Evolutionary conservation across 2,329 filamentous ascomycete genomes (phyloP), one percentile per base, ranked within the genome.

Genomic region (Cordyceps tenuipes): DNA sequence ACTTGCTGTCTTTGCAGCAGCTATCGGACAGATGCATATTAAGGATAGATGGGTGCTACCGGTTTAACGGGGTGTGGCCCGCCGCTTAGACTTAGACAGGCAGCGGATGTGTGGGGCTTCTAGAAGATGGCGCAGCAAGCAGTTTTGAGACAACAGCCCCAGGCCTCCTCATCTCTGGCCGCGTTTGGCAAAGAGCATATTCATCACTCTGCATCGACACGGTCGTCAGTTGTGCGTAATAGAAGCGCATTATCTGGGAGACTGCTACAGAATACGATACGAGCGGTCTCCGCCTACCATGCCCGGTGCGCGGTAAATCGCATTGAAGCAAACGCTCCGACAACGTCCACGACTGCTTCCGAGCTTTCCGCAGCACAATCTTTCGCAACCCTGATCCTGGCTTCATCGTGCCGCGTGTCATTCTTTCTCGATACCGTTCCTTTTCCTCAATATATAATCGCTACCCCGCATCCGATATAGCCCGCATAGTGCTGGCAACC

Each of bases 301-400:
- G 36, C 34, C 34, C 21, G 52, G 39, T 17, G 26, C 39, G 26
- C 34, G 21, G 31, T 51, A 34, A 49, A 49, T 34, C 46, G n/a
- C 36, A 36, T 48, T 29, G 13, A 29, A 26, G 15, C 29, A n/a
- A 46, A 13, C 12, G 3, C n/a, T n/a, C 29, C 43, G 19, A 41
- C 26, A 13, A 43, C 26, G 19, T 39, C 26, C 36, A 39, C 21
- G 26, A 36, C 56, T 5, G 39, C 15, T 50, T 51, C 56, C 47
- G 46, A 58, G 23, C 56, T 13, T 51, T 15, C 56, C 55, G 55
- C 54, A 57, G 41, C 54, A 13, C 43, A 36, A 39, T n/a, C 19
- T 23, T 46, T 39, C 8, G 26, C 9, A 48, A 29, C 17, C 7
- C 13, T 31, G 7, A 15, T 6, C 29, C 15, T 41, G 39, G 9